These are phyloP conservation scores for Dryas drummondii DNA, from an alignment of 306 rosid genomes.

Conservation along the genomic window DNA sequence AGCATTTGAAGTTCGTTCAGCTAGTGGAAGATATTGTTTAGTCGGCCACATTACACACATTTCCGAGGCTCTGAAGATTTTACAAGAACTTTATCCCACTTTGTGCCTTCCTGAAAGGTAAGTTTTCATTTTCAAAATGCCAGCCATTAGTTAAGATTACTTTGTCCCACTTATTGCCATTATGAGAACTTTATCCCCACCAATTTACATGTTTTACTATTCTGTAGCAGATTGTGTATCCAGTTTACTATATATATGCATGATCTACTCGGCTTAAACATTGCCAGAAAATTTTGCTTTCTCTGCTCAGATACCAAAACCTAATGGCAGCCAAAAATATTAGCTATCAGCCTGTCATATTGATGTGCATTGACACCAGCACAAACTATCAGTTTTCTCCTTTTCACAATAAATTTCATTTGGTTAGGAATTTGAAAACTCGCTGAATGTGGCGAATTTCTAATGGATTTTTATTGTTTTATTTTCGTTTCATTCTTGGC, in stretches of 20 bases:
- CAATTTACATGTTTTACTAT: too few relatives aligned
- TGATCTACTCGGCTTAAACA: too few relatives aligned
- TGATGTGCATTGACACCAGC: too few relatives aligned
- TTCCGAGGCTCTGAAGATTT: background rate
- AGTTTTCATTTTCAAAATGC: background rate
- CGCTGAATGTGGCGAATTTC: background rate
- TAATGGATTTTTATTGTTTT: background rate
- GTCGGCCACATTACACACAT: background rate
- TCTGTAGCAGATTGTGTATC: too few relatives aligned
- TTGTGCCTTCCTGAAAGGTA: background rate
- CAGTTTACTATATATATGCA: too few relatives aligned
- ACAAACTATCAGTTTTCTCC: too few relatives aligned
- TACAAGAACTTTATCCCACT: background rate
- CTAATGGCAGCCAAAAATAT: too few relatives aligned
- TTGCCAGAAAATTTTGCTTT: too few relatives aligned
- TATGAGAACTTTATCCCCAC: too few relatives aligned
- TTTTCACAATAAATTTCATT: too few relatives aligned
- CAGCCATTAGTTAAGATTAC: background rate
- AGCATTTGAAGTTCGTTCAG: slow-evolving; percentile 17
- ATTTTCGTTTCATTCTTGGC: background rate
- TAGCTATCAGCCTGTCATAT: too few relatives aligned
- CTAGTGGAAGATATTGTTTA: slow-evolving; percentile 24
- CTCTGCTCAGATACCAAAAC: too few relatives aligned
- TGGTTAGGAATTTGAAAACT: background rate
- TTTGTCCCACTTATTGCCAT: background rate